Conservation (phyloP, 768 basidiomycete genomes). For the Termitomyces sp. region DNA sequence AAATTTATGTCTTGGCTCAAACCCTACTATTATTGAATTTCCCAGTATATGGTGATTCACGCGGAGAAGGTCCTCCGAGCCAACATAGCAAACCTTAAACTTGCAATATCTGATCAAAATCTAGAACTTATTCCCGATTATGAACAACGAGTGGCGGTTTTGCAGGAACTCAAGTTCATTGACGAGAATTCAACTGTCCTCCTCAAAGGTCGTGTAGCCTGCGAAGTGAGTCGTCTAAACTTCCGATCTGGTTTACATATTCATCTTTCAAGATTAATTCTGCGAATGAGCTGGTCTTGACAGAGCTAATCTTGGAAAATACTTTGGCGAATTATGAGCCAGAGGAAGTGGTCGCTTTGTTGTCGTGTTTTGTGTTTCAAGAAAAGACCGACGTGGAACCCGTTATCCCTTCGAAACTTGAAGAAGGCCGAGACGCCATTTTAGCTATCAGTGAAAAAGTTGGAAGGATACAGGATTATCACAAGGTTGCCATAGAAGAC, state of each 20-base stretch:
- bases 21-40: constrained; percentile 3
- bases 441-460: constrained; percentile 73
- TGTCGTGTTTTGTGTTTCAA: constrained; percentile 97
- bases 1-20: neutral
- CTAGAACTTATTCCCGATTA: constrained; percentile 96
- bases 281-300: constrained; percentile 92
- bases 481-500: constrained; percentile 75
- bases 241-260: neutral
- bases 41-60: constrained; percentile 73
- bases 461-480: constrained; percentile 68
- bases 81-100: constrained; percentile 72
- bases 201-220: constrained; percentile 95
- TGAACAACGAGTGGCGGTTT: constrained; percentile 86
- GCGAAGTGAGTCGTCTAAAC: constrained; percentile 59
- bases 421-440: constrained; percentile 77
- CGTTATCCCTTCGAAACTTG: constrained; percentile 68
- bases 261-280: constrained; percentile 78
- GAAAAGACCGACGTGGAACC: constrained; percentile 95
- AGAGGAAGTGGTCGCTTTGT: constrained; percentile 91
- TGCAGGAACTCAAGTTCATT: constrained; percentile 89
- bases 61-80: constrained; percentile 66
- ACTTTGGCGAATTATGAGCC: constrained; percentile 86
- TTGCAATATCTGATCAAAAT: constrained; percentile 93
- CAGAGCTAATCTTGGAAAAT: constrained; percentile 96
- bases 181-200: constrained; percentile 94